Conservation (phyloP, 345 rosid genomes). For the Arabidopsis suecica region DNA sequence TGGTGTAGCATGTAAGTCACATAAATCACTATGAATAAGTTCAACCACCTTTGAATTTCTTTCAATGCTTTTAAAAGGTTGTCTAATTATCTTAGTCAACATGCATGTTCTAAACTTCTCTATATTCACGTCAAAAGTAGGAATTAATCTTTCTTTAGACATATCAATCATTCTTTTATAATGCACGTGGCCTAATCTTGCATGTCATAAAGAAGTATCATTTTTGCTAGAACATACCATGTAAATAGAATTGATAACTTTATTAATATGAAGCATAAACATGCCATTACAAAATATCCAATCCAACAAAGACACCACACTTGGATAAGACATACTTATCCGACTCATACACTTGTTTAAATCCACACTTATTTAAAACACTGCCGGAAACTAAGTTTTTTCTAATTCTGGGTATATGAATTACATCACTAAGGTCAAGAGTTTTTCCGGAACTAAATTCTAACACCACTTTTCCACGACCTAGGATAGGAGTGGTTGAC, state of each 20-base stretch:
- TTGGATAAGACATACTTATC: no score
- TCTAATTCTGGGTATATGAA: no score
- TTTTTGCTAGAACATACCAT: neutral
- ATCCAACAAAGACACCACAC: no score
- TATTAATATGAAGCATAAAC: conserved; percentile 6
- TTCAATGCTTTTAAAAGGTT: neutral
- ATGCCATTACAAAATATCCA: neutral
- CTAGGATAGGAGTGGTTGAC: no score
- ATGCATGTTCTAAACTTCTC: neutral
- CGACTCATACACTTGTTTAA: no score
- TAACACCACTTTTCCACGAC: no score
- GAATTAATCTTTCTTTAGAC: conserved; percentile 9
- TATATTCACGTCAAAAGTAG: neutral
- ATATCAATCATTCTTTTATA: neutral
- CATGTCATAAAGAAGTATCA: conserved; percentile 1
- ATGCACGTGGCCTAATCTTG: neutral
- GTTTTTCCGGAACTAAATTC: no score
- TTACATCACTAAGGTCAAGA: no score
- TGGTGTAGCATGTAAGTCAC: neutral
- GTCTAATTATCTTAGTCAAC: neutral
- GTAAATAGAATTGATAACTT: neutral
- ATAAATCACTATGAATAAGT: neutral
- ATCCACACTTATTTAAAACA: no score
- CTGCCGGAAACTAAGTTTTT: no score
- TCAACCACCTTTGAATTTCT: neutral